Percentiles rank a stretch among this genome's conserved stretches.
Conservation (phyloP, 805 yeast species). For the Kuraishia hungarica region DNA sequence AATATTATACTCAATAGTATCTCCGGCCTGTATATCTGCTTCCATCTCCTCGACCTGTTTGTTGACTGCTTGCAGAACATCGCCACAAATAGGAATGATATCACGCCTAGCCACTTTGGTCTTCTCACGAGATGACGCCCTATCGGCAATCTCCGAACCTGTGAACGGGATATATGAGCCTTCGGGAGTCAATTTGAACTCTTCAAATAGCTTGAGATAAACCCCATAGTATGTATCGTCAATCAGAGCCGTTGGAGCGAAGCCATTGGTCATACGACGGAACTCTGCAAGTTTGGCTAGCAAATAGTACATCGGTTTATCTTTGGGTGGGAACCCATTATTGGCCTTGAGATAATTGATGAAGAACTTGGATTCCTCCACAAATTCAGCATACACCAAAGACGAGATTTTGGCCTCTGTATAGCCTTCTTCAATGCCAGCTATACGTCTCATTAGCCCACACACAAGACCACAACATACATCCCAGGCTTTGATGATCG, state of each 20-base stretch:
- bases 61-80: constrained; percentile 13
- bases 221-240: constrained; percentile 66
- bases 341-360: constrained; percentile 14
- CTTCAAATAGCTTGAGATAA: constrained; percentile 39
- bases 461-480: constrained; percentile 43
- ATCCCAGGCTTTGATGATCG: constrained; percentile 61
- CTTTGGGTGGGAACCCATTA: constrained; percentile 27
- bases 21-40: not conserved
- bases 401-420: constrained; percentile 45
- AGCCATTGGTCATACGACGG: constrained; percentile 69
- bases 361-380: constrained; percentile 26
- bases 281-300: constrained; percentile 49
- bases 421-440: constrained; percentile 32
- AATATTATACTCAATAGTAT: not conserved
- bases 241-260: constrained; percentile 65
- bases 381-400: constrained; percentile 34
- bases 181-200: constrained; percentile 6
- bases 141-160: constrained; percentile 1
- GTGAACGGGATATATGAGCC: constrained; percentile 1
- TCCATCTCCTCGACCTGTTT: constrained; percentile 13
- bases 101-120: constrained; percentile 40
- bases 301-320: constrained; percentile 31
- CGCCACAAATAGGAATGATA: constrained; percentile 27
- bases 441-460: constrained; percentile 35
- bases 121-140: constrained; percentile 23